Evolutionary conservation across 1,284 basidiomycete genomes (phyloP).

Genomic region (Fomes fomentarius): DNA sequence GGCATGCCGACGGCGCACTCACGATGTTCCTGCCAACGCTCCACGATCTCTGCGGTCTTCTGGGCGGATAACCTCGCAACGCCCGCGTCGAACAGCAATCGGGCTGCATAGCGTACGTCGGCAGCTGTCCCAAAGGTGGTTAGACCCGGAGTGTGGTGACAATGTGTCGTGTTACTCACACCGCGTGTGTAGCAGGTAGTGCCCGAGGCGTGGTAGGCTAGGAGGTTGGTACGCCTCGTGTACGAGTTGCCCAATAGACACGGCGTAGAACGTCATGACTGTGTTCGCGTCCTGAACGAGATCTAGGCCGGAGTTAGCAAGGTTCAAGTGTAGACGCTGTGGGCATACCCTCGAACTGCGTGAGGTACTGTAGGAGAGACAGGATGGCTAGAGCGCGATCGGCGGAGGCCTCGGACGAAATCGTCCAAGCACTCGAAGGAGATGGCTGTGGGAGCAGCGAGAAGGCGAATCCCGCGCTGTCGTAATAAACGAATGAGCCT

Average conservation of each 20-base stretch:
- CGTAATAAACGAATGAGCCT: neutral
- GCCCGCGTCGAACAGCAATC: slow-evolving; percentile 76
- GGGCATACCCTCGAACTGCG: slow-evolving; percentile 67
- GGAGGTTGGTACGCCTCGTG: slow-evolving; percentile 66
- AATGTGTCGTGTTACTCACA: slow-evolving; percentile 45
- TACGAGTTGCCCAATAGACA: slow-evolving; percentile 62
- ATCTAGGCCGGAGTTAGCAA: slow-evolving; percentile 44
- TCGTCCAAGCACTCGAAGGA: slow-evolving; percentile 59
- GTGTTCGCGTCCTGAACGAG: slow-evolving; percentile 66
- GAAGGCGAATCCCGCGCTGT: slow-evolving; percentile 39
- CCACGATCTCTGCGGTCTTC: slow-evolving; percentile 62
- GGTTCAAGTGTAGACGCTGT: neutral
- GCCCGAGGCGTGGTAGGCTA: slow-evolving; percentile 72
- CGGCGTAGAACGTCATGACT: slow-evolving; percentile 78
- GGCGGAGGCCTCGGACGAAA: slow-evolving; percentile 74
- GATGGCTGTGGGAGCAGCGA: slow-evolving; percentile 46
- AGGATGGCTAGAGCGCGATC: slow-evolving; percentile 69
- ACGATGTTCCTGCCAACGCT: slow-evolving; percentile 74
- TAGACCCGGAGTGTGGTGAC: neutral
- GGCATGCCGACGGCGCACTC: slow-evolving; percentile 28
- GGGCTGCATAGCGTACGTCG: slow-evolving; percentile 76
- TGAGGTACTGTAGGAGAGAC: slow-evolving; percentile 68
- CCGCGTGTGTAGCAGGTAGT: slow-evolving; percentile 74
- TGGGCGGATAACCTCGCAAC: slow-evolving; percentile 69
- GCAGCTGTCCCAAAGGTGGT: slow-evolving; percentile 39